A percentile compares a stretch with the other conserved stretches of the same genome.
Conservation (phyloP, 345 rosid species). For the Leavenworthia alabamica region DNA sequence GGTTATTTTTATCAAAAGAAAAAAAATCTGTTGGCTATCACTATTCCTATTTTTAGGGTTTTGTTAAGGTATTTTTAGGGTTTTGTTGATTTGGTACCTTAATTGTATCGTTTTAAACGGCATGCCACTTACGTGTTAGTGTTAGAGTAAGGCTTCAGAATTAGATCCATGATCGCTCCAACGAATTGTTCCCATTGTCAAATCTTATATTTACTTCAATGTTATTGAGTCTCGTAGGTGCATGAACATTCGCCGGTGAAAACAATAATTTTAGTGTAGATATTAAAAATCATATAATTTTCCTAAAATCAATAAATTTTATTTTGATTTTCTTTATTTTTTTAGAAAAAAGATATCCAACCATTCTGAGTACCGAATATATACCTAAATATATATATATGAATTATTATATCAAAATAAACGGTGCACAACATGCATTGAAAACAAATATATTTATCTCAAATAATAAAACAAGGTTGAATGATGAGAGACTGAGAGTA, state of each 20-base stretch:
- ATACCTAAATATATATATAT: too few relatives aligned
- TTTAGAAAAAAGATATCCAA: neutral
- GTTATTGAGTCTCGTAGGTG: neutral
- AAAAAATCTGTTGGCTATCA: neutral
- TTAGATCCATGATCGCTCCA: neutral
- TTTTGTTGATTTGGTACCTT: constrained; percentile 5
- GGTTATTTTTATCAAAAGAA: neutral
- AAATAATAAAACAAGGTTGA: neutral
- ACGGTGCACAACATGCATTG: neutral
- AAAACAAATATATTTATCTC: neutral
- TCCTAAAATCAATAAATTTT: neutral
- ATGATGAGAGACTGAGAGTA: neutral
- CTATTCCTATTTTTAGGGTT: constrained; percentile 14
- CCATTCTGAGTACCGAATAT: too few relatives aligned
- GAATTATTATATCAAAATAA: too few relatives aligned
- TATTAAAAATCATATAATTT: too few relatives aligned
- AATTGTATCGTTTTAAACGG: constrained; percentile 17
- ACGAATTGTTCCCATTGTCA: neutral
- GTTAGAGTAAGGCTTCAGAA: neutral
- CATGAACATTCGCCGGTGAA: neutral
- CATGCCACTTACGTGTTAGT: constrained; percentile 24
- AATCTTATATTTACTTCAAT: neutral
- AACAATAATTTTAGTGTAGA: neutral
- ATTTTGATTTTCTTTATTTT: too few relatives aligned
- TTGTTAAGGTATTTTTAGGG: constrained; percentile 16